Conservation (phyloP, 2,329 filamentous ascomycete species). For the Aspergillus transmontanensis region DNA sequence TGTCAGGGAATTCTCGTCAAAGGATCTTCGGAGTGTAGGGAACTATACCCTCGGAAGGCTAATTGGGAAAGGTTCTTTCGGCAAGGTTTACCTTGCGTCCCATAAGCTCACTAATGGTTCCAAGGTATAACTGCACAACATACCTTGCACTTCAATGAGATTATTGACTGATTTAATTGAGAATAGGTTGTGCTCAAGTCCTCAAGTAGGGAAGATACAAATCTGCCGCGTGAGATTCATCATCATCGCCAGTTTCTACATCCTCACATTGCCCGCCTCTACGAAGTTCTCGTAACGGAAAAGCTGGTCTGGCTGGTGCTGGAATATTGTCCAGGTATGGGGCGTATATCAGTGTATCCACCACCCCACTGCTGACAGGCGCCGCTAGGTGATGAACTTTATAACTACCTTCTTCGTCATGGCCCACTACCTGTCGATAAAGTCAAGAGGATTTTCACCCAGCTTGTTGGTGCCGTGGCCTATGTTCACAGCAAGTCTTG, state of each 20-base stretch:
- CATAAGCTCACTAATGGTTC: constrained; percentile 99
- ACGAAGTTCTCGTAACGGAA: constrained; percentile 98
- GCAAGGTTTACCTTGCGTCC: constrained; percentile 92
- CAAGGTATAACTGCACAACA: constrained; percentile 64
- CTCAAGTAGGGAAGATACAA: constrained; percentile 91
- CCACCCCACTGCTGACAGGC: constrained; percentile 14
- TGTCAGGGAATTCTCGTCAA: constrained; percentile 84
- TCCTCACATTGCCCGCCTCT: constrained; percentile 92
- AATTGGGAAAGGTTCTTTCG: constrained; percentile 97
- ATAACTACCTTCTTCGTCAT: constrained; percentile 89
- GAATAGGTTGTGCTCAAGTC: constrained; percentile 93
- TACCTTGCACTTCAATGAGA: background rate
- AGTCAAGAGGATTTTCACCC: constrained; percentile 93
- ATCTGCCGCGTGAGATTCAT: constrained; percentile 95
- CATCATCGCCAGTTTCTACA: constrained; percentile 98
- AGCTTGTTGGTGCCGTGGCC: constrained; percentile 89
- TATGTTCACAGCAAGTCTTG: constrained; percentile 96
- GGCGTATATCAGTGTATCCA: background rate
- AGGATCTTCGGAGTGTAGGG: constrained; percentile 87
- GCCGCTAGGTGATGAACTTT: constrained; percentile 81
- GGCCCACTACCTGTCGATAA: constrained; percentile 82
- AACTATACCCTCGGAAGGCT: constrained; percentile 91
- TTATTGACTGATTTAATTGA: background rate
- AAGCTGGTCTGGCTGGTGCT: constrained; percentile 92
- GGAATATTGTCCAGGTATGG: constrained; percentile 87